Base-by-base conservation (phyloP, 352 stramenopile species). In the Globisporangium acanthophoron region DNA sequence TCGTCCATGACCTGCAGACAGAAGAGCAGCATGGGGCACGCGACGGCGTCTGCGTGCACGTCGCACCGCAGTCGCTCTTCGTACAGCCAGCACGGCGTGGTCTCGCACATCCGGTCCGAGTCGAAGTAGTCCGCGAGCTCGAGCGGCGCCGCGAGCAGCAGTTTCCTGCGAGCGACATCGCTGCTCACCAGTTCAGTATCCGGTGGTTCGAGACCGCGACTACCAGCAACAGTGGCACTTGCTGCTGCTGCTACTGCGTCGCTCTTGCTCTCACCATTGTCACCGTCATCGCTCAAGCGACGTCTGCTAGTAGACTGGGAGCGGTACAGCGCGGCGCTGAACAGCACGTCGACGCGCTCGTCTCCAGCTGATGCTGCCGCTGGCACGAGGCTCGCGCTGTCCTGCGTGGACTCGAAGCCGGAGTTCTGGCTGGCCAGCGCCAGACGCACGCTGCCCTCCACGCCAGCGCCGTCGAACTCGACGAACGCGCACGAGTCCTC, bases 91-190 rank as follows among this genome's bases (percentile, higher is more conserved):
- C 80, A 92, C 12, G 82, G 80, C 7, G 75, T 66, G 18, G 76
- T 20, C 51, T 92, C 85, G 44, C 77, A 86, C 64, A 88, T 78
- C 4, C 75, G 70, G 52, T 91, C 80, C 0, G 54, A 52, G 51
- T 90, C 78, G 40, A 73, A 90, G 54, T 94, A 94, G 62, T 92
- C 85, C 1, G 62, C 47, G 3, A 91, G 65, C 52, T 88, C 73
- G n/a, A 62, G 47, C 3, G 44, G 3, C 0, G 24, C 24, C 15
- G 45, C 20, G 9, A 40, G 8, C 4, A 35, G 9, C 13, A 43
- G 16, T n/a, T 52, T 46, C 0, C 60, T 55, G 16, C 53, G 44
- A 15, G 70, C 50, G 24, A 80, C 47, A 12, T 56, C 58, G 13
- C 40, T 58, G 56, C 78, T 82, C n/a, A 71, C 37, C n/a, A 82